Conservation (phyloP, 495 filamentous ascomycete genomes). For the Tetracladium setigerum region DNA sequence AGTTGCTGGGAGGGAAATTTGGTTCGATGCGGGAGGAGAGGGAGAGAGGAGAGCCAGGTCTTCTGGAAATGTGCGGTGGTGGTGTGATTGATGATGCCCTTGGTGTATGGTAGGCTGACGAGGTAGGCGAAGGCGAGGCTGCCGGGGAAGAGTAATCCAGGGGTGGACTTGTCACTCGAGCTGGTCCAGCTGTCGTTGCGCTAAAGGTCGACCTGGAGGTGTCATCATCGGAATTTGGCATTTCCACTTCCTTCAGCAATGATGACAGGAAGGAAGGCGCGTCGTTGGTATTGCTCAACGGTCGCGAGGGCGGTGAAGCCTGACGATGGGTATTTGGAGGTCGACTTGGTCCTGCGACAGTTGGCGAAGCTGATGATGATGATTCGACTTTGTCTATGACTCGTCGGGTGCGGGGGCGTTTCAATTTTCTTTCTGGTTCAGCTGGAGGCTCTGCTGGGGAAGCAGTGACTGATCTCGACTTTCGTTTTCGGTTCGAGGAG, state of each 20-base stretch:
- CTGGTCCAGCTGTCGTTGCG: conserved; percentile 14
- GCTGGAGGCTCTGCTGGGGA: conserved; percentile 58
- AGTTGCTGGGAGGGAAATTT: conserved; percentile 50
- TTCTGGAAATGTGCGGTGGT: conserved; percentile 52
- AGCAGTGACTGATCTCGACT: conserved; percentile 59
- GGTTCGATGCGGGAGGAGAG: conserved; percentile 60
- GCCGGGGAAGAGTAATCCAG: conserved; percentile 61
- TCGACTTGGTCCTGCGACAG: conserved; percentile 26
- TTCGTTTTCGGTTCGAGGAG: conserved; percentile 58
- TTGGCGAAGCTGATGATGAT: conserved; percentile 32
- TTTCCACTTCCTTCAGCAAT: conserved; percentile 80
- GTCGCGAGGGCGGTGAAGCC: conserved; percentile 25
- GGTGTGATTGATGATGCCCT: conserved; percentile 66
- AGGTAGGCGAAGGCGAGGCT: conserved; percentile 51
- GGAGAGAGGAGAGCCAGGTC: conserved; percentile 59
- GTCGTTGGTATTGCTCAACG: conserved; percentile 33
- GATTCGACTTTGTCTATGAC: conserved; percentile 43
- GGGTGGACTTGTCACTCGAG: conserved; percentile 32
- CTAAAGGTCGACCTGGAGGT: conserved; percentile 34
- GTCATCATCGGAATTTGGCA: conserved; percentile 47
- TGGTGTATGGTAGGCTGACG: conserved; percentile 61
- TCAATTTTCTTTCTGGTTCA: conserved; percentile 69
- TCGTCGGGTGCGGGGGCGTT: conserved; percentile 69
- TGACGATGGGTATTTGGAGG: conserved; percentile 14
- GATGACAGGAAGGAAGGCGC: conserved; percentile 68